Conservation (phyloP, 352 stramenopile species). For the Globisporangium okanoganense region DNA sequence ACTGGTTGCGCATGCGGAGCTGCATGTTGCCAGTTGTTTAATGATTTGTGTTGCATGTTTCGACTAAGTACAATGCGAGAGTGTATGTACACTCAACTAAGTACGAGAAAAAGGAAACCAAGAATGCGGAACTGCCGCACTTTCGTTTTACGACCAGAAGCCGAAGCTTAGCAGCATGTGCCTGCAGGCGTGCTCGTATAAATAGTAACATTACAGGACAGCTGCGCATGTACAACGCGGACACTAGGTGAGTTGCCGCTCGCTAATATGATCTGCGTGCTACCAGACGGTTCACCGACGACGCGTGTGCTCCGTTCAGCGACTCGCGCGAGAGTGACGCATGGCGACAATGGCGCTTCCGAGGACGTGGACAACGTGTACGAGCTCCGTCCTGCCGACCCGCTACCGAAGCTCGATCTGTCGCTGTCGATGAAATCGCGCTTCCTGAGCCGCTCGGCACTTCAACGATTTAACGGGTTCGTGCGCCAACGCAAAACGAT, state of each 20-base stretch:
- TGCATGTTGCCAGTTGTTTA: neutral
- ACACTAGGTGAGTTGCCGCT: no score
- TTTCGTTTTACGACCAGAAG: no score
- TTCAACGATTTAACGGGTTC: conserved; percentile 1
- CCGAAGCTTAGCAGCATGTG: no score
- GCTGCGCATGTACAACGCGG: no score
- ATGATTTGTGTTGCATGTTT: neutral
- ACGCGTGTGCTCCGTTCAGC: neutral
- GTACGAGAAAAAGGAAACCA: neutral
- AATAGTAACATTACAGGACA: no score
- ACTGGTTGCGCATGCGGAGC: conserved; percentile 54
- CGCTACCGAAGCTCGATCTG: conserved; percentile 15
- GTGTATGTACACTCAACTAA: neutral
- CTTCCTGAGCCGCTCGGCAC: conserved; percentile 1
- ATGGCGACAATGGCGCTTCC: neutral
- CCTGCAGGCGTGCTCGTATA: no score
- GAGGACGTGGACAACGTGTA: conserved; percentile 1
- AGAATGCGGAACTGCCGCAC: neutral
- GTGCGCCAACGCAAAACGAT: conserved; percentile 16
- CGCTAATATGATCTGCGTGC: neutral
- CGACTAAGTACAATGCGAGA: neutral
- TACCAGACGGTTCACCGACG: neutral
- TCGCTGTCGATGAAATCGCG: conserved; percentile 14
- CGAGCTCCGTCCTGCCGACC: conserved; percentile 10
- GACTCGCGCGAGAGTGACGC: neutral